Evolutionary conservation across 768 basidiomycete species (phyloP).

Genomic region (Collybiopsis confluens): DNA sequence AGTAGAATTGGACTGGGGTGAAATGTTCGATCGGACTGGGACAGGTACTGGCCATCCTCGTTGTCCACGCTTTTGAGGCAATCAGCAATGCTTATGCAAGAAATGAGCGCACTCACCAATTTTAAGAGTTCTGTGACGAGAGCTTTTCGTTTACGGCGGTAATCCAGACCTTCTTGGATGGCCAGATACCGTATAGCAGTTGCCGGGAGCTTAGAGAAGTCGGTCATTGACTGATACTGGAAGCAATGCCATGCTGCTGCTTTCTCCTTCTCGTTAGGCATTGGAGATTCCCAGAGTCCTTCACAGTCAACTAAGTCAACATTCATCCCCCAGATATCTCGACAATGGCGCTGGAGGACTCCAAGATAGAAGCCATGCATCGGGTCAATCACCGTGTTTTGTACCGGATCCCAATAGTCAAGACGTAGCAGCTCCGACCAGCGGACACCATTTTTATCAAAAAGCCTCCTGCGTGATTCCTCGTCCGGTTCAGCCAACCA

Average conservation of each 20-base stretch:
- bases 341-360: slow-evolving; percentile 11
- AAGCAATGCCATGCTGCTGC: neutral
- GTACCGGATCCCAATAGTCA: slow-evolving; percentile 19
- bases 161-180: neutral
- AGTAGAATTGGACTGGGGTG: too few relatives aligned
- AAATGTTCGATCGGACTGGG: too few relatives aligned
- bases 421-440: slow-evolving; percentile 17
- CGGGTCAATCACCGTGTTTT: slow-evolving; percentile 16
- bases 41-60: neutral
- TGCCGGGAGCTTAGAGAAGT: neutral
- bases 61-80: neutral
- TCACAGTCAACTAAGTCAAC: slow-evolving; percentile 15
- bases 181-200: neutral
- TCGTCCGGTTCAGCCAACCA: slow-evolving; percentile 1
- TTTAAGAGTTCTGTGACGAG: neutral
- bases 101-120: neutral
- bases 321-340: slow-evolving; percentile 21
- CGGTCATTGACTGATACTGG: neutral
- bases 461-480: slow-evolving; percentile 12
- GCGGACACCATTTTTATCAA: slow-evolving; percentile 11
- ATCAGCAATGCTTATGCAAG: neutral
- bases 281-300: slow-evolving; percentile 5
- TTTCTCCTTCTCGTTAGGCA: neutral
- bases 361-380: slow-evolving; percentile 13
- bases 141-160: neutral